Conservation (phyloP, 179 eudicot genomes). For the Heliamphora pulchella region DNA sequence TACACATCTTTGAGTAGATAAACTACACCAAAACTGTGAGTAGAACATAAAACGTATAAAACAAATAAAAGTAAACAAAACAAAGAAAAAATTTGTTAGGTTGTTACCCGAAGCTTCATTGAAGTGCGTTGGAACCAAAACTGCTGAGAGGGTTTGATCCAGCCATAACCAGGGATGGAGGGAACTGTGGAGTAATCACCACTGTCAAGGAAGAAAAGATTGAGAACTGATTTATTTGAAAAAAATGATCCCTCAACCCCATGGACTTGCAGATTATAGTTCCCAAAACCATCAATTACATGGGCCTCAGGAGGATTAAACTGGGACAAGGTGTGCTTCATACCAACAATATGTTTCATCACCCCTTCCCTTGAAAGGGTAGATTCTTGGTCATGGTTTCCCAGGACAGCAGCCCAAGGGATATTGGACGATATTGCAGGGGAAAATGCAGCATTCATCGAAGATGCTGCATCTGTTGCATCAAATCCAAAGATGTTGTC, state of each 20-base stretch:
- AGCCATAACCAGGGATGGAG: slow-evolving; percentile 63
- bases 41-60: neutral
- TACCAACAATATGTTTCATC: slow-evolving; percentile 65
- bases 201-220: slow-evolving; percentile 83
- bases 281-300: slow-evolving; percentile 80
- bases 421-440: slow-evolving; percentile 59
- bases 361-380: slow-evolving; percentile 68
- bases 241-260: slow-evolving; percentile 60
- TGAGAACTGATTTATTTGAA: slow-evolving; percentile 72
- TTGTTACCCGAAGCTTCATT: slow-evolving; percentile 50
- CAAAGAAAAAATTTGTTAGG: neutral
- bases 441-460: slow-evolving; percentile 74
- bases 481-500: slow-evolving; percentile 78
- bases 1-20: neutral
- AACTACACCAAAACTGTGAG: neutral
- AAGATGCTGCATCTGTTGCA: slow-evolving; percentile 53
- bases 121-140: slow-evolving; percentile 74
- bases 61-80: neutral
- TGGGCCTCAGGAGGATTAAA: slow-evolving; percentile 58
- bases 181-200: slow-evolving; percentile 88
- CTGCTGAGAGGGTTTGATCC: slow-evolving; percentile 94
- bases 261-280: slow-evolving; percentile 73
- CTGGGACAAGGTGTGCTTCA: slow-evolving; percentile 66
- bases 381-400: slow-evolving; percentile 91
- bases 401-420: slow-evolving; percentile 96